Percentiles rank a stretch among this genome's conserved stretches.
phyloP scores from a whole-genome alignment of 371 early-diverging fungal genomes.

The Dichotomocladium elegans region DNA sequence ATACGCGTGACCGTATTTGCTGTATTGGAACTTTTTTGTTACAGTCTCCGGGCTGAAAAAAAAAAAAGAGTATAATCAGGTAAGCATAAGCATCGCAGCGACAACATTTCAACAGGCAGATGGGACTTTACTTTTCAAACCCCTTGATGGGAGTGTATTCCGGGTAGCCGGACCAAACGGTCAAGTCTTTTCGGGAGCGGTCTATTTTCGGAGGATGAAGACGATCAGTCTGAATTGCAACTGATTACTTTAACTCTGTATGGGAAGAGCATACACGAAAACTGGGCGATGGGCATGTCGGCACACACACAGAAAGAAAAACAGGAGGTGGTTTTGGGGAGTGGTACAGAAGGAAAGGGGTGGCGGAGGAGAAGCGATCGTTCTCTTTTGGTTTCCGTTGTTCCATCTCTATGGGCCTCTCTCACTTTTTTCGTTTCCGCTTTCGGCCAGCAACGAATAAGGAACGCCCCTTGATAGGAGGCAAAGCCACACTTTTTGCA shows the following conservation, averaged over 20 bases:
- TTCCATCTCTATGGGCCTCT: no score
- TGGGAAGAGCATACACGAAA: conserved; percentile 44
- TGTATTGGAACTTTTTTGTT: conserved; percentile 73
- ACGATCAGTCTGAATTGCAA: neutral
- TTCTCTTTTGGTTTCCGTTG: no score
- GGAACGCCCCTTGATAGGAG: no score
- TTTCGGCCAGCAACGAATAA: no score
- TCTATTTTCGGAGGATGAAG: no score
- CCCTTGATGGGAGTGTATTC: conserved; percentile 43
- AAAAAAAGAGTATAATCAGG: neutral
- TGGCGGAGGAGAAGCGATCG: no score
- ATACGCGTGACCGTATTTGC: conserved; percentile 75
- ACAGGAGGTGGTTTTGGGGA: no score
- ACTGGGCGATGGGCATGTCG: conserved; percentile 35
- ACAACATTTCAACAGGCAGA: neutral
- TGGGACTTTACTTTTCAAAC: conserved; percentile 44
- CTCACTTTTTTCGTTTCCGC: no score
- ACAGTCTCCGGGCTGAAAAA: conserved; percentile 54
- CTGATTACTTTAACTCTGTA: neutral
- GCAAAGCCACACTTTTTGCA: no score
- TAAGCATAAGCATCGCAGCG: no score
- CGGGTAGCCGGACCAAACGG: conserved; percentile 61
- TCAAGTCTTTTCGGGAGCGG: conserved; percentile 66
- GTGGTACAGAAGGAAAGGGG: no score
- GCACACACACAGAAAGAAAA: conserved; percentile 1